Percentiles rank a stretch among this genome's conserved stretches.
phyloP scores from a whole-genome alignment of 163 green algal genomes.

The Scenedesmus sp. region DNA sequence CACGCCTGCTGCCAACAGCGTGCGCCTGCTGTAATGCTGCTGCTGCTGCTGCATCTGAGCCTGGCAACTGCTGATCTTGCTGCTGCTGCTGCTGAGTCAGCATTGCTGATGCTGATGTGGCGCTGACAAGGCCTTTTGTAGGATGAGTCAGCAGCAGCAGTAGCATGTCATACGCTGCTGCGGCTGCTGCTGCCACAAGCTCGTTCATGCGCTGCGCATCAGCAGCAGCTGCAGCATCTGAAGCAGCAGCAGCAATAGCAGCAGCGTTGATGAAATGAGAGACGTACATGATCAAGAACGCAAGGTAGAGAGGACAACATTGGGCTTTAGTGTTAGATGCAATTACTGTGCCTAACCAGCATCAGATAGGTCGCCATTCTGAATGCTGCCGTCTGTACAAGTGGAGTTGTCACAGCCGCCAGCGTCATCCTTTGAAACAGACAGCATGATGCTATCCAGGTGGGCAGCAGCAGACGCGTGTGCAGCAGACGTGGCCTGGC shows the following conservation, averaged over 20 bases:
- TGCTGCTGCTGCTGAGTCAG: constrained; percentile 22
- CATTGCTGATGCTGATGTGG: not conserved
- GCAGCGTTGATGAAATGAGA: not conserved
- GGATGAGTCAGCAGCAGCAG: constrained; percentile 56
- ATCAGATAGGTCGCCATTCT: too few relatives aligned
- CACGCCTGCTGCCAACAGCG: not conserved
- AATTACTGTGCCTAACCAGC: too few relatives aligned
- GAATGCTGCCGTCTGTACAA: too few relatives aligned
- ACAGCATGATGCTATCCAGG: too few relatives aligned
- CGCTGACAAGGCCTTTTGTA: constrained; percentile 34
- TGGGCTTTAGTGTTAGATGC: too few relatives aligned
- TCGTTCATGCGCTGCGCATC: not conserved
- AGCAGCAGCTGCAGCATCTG: not conserved
- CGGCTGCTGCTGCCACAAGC: constrained; percentile 24
- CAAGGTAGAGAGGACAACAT: too few relatives aligned
- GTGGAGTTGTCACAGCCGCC: too few relatives aligned
- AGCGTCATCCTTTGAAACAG: too few relatives aligned
- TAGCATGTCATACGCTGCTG: constrained; percentile 36
- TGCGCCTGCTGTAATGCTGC: not conserved
- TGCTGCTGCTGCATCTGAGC: not conserved
- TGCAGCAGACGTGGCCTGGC: too few relatives aligned
- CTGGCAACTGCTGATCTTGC: constrained; percentile 10
- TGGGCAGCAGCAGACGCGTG: too few relatives aligned
- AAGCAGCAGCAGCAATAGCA: not conserved
- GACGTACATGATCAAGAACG: not conserved